phyloP scores from a whole-genome alignment of 208 protist species.

The Crithidia expoeki region DNA sequence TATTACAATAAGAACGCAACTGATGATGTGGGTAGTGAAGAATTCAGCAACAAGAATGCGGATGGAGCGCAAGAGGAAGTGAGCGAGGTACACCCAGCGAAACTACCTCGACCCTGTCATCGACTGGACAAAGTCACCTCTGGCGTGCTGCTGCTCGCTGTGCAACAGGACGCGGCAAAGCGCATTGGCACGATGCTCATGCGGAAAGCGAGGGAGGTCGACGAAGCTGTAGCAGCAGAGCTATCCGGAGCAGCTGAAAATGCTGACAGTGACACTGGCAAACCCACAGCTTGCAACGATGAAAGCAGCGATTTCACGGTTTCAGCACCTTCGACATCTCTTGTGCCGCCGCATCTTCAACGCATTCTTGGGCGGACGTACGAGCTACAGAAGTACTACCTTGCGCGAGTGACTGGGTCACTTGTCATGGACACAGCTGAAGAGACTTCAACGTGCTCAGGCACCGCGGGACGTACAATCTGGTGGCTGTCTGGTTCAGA shows the following conservation, averaged over 20 bases:
- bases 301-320: too few relatives aligned
- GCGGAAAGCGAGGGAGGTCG: conserved; percentile 69
- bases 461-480: not conserved
- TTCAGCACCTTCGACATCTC: not conserved
- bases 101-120: conserved; percentile 74
- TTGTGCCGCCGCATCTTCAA: conserved; percentile 11
- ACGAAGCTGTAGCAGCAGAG: conserved; percentile 33
- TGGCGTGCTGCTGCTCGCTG: conserved; percentile 78
- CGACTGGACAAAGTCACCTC: conserved; percentile 91
- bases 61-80: conserved; percentile 2
- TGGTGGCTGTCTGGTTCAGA: conserved; percentile 21
- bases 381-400: conserved; percentile 45
- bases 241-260: not conserved
- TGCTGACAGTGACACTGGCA: not conserved
- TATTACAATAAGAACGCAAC: conserved; percentile 47
- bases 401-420: conserved; percentile 25
- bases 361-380: conserved; percentile 18
- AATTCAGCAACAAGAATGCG: not conserved
- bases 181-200: conserved; percentile 61
- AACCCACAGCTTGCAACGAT: not conserved
- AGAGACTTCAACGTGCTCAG: not conserved
- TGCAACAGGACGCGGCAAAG: conserved; percentile 49
- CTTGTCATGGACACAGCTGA: not conserved
- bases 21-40: not conserved
- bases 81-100: conserved; percentile 46